Percentiles rank a stretch among this genome's conserved stretches.
These are phyloP conservation scores for Paramecium caudatum DNA, from an alignment of 73 alveolate genomes.

Conservation along the genomic window DNA sequence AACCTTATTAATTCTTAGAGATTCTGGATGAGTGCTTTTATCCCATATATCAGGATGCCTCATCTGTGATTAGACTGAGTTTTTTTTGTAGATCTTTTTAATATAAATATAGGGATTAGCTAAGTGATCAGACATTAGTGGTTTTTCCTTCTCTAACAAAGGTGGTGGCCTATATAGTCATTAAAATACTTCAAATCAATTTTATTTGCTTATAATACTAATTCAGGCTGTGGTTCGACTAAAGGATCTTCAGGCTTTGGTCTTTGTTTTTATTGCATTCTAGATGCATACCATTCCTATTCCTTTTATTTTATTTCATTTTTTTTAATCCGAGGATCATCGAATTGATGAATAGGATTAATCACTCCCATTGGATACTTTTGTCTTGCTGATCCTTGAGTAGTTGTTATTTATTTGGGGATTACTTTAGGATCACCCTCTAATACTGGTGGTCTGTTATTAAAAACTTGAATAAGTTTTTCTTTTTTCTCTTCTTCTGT, in stretches of 20 bases:
- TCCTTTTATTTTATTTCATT: constrained; percentile 32
- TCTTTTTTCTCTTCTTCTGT: constrained; percentile 21
- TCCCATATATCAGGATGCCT: constrained; percentile 69
- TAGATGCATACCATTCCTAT: constrained; percentile 54
- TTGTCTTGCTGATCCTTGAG: constrained; percentile 15
- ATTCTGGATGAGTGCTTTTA: constrained; percentile 61
- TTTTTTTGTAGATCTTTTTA: constrained; percentile 59
- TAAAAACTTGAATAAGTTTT: constrained; percentile 18
- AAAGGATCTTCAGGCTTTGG: constrained; percentile 41
- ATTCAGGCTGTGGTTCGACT: constrained; percentile 36
- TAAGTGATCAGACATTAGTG: constrained; percentile 22
- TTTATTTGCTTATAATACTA: constrained; percentile 28
- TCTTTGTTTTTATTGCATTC: background rate
- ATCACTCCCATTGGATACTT: constrained; percentile 27
- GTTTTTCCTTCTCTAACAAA: constrained; percentile 51
- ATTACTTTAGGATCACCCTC: background rate
- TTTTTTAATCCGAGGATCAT: constrained; percentile 19
- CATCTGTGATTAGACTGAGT: constrained; percentile 4
- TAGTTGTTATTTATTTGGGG: constrained; percentile 31
- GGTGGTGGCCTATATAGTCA: constrained; percentile 52
- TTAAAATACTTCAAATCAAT: constrained; percentile 18
- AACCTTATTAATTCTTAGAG: constrained; percentile 22
- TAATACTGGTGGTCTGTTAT: constrained; percentile 53
- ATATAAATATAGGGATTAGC: constrained; percentile 57
- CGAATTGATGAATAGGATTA: constrained; percentile 49